These are phyloP conservation scores for Clarireedia hainanense DNA, from an alignment of 2,329 filamentous ascomycete species.

Conservation along the genomic window DNA sequence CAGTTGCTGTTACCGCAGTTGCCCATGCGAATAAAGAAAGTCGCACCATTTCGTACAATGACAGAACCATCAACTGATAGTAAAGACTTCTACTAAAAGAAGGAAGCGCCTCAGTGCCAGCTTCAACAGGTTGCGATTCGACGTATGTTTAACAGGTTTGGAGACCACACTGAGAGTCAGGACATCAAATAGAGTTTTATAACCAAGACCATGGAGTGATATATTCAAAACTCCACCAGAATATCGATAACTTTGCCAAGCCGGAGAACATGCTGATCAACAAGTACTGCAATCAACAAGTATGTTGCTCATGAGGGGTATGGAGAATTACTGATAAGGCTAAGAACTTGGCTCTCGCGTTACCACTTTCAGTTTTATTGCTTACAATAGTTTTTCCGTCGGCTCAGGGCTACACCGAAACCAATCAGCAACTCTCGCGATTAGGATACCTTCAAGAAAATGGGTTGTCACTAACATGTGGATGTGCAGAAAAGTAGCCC, in stretches of 20 bases:
- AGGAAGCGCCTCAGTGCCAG: too few species aligned
- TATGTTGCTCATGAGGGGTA: background rate
- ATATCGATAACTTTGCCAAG: background rate
- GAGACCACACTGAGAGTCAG: background rate
- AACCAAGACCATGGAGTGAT: background rate
- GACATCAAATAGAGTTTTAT: background rate
- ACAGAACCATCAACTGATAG: background rate
- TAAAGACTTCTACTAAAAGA: too few species aligned
- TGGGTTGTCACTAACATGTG: background rate
- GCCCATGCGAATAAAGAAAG: background rate
- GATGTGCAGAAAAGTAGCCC: background rate
- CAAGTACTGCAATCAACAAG: background rate
- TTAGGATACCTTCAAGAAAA: background rate
- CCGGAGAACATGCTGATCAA: background rate
- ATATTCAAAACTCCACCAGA: background rate
- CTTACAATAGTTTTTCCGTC: constrained; percentile 1
- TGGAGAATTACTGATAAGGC: background rate
- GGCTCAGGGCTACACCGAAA: background rate
- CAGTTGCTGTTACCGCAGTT: background rate
- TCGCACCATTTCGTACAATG: background rate
- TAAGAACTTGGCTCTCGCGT: background rate
- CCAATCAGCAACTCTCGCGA: background rate
- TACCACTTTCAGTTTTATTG: background rate
- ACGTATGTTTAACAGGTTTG: too few species aligned
- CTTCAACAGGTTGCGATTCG: too few species aligned